Evolutionary conservation across 2,329 filamentous ascomycete genomes (phyloP), one percentile per base, ranked within the genome.

Genomic region (Stachybotrys echinatus): DNA sequence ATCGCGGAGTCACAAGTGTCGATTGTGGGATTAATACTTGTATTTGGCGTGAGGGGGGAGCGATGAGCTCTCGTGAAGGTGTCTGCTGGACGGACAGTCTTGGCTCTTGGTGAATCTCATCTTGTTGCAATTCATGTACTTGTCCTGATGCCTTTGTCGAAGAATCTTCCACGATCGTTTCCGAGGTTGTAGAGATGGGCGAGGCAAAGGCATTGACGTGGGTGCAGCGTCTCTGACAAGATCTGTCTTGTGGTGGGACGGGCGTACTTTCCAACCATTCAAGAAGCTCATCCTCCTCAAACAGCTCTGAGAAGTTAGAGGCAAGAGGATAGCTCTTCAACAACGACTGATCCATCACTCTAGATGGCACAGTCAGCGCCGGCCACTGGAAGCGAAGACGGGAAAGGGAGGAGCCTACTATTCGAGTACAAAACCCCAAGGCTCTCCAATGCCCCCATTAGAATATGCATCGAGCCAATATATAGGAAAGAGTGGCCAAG

Each of bases 1-100:
- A 67, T 12, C 54, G 56, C 0, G 65, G 65, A 2, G 57, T 51
- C 18, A 64, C 34, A 3, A 68, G 49, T 3, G 58, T 55, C 19
- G 53, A 58, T 34, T 58, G 58, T 1, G 63, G 64, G 2, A 68
- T 23, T n/a, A 34, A 34, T 14, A 34, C 27, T 14, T 34, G 27
- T 14, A 34, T 34, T 14, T 34, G 27, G 27, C 10, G 27, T 14
- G 14, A 14, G 27, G 27, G 27, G 27, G 3, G 3, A 10, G 27
- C 10, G 27, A 3, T 34, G 27, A 34, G n/a, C n/a, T n/a, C n/a
- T n/a, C n/a, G n/a, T n/a, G n/a, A n/a, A n/a, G n/a, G n/a, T n/a
- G n/a, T n/a, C n/a, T n/a, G n/a, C n/a, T n/a, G n/a, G n/a, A n/a
- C n/a, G n/a, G n/a, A n/a, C n/a, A n/a, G n/a, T n/a, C n/a, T n/a